Conservation (phyloP, 768 basidiomycete species). For the Dentipellis fragilis region DNA sequence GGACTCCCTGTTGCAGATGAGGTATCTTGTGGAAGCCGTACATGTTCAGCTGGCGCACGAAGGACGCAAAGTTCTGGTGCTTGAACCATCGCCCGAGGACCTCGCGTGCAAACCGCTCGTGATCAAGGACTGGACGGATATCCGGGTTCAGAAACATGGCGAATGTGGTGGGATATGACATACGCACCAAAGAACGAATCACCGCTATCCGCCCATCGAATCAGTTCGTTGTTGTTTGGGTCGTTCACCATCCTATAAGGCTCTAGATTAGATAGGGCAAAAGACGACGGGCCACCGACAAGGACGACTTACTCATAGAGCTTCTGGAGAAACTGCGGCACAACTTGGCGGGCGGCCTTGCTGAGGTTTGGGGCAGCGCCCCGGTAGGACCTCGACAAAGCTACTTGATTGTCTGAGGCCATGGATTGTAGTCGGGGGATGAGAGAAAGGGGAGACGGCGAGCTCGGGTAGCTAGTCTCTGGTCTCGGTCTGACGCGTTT, state of each 20-base stretch:
- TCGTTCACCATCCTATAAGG: conserved; percentile 95
- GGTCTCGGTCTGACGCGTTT: not conserved
- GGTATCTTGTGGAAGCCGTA: conserved; percentile 96
- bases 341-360: conserved; percentile 38
- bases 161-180: conserved; percentile 50
- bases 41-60: conserved; percentile 90
- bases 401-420: conserved; percentile 41
- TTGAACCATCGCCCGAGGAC: conserved; percentile 90
- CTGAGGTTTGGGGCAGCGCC: conserved; percentile 30
- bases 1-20: conserved; percentile 89
- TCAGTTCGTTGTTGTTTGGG: conserved; percentile 55
- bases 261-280: conserved; percentile 91
- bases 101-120: conserved; percentile 92
- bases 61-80: conserved; percentile 88
- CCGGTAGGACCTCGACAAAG: conserved; percentile 38
- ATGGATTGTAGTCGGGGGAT: conserved; percentile 17
- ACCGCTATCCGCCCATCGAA: conserved; percentile 75
- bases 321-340: conserved; percentile 88
- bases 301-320: conserved; percentile 84
- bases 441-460: not conserved
- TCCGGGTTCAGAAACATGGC: conserved; percentile 28
- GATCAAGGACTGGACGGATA: conserved; percentile 30
- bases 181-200: conserved; percentile 93
- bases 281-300: conserved; percentile 76
- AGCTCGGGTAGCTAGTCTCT: not conserved